These are phyloP conservation scores for Spathaspora sp. DNA, from an alignment of 1,139 yeast genomes.

Conservation along the genomic window DNA sequence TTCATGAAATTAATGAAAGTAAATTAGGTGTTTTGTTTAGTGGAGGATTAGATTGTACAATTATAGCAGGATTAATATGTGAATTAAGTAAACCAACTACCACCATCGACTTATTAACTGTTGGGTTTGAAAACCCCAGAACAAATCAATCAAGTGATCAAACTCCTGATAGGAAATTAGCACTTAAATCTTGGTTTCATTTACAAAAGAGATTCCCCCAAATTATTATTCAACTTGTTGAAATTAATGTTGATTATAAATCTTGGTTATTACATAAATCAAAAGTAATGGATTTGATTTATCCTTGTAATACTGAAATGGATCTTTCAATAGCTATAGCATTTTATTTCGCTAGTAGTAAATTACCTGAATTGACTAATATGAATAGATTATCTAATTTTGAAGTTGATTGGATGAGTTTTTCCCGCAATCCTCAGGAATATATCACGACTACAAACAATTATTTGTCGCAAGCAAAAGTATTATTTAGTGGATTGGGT, in stretches of 20 bases:
- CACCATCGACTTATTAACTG: slow-evolving; percentile 74
- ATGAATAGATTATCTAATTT: slow-evolving; percentile 16
- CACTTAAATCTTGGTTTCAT: slow-evolving; percentile 58
- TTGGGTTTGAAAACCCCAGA: slow-evolving; percentile 91
- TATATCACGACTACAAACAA: slow-evolving; percentile 11
- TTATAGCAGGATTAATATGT: slow-evolving; percentile 55
- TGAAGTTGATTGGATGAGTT: slow-evolving; percentile 22
- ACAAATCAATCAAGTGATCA: slow-evolving; percentile 56
- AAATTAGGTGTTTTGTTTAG: slow-evolving; percentile 72
- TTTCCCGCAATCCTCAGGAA: slow-evolving; percentile 15
- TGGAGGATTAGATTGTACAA: slow-evolving; percentile 92
- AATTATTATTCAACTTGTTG: slow-evolving; percentile 50
- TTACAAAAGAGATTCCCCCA: slow-evolving; percentile 38
- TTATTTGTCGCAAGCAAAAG: slow-evolving; percentile 59
- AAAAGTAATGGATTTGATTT: slow-evolving; percentile 64
- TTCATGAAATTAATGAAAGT: slow-evolving; percentile 27
- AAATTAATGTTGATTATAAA: slow-evolving; percentile 69
- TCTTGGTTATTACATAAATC: slow-evolving; percentile 55
- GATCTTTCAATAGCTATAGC: slow-evolving; percentile 94
- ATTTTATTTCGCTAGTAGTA: slow-evolving; percentile 76
- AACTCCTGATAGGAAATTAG: slow-evolving; percentile 83
- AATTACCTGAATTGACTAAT: slow-evolving; percentile 25
- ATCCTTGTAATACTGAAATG: slow-evolving; percentile 89
- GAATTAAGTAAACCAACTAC: slow-evolving; percentile 20
- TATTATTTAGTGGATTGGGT: slow-evolving; percentile 89